Percentiles rank a stretch among this genome's conserved stretches.
Evolutionary conservation across 2,329 filamentous ascomycete species (phyloP).

Genomic region (Aspergillus cejpii): DNA sequence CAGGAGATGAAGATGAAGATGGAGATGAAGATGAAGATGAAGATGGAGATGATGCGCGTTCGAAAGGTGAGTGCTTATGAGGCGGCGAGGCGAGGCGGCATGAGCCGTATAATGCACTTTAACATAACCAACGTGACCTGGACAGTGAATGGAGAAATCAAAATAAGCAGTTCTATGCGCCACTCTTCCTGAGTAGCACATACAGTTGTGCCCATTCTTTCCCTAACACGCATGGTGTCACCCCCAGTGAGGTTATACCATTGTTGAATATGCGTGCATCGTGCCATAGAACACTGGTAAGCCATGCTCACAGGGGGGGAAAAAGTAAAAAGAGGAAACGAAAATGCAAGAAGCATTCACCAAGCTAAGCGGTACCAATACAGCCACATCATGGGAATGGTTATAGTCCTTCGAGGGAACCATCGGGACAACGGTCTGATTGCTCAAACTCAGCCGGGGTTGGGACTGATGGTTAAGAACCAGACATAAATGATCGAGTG

Average conservation of each 20-base stretch:
- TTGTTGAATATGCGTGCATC: neutral
- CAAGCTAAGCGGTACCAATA: neutral
- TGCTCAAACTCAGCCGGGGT: neutral
- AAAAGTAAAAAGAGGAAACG: neutral
- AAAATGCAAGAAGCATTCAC: neutral
- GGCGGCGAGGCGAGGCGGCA: no score
- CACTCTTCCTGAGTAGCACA: conserved; percentile 1
- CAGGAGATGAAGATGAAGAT: no score
- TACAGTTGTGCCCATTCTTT: conserved; percentile 1
- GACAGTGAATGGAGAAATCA: neutral
- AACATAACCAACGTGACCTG: no score
- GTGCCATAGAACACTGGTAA: conserved; percentile 3
- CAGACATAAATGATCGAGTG: neutral
- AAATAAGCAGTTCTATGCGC: neutral
- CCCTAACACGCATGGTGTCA: conserved; percentile 8
- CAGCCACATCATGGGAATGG: neutral
- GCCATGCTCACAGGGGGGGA: neutral
- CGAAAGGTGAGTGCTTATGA: no score
- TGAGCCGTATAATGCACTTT: no score
- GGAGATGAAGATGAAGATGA: no score
- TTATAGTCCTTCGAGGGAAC: neutral
- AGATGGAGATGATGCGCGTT: no score
- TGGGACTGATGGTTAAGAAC: neutral
- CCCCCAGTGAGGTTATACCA: neutral
- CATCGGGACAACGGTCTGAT: neutral